Percentiles rank a stretch among this genome's conserved stretches.
Evolutionary conservation across 202 grass and related monocot genomes (phyloP).

Genomic region (Thinopyrum obtusiflorum): DNA sequence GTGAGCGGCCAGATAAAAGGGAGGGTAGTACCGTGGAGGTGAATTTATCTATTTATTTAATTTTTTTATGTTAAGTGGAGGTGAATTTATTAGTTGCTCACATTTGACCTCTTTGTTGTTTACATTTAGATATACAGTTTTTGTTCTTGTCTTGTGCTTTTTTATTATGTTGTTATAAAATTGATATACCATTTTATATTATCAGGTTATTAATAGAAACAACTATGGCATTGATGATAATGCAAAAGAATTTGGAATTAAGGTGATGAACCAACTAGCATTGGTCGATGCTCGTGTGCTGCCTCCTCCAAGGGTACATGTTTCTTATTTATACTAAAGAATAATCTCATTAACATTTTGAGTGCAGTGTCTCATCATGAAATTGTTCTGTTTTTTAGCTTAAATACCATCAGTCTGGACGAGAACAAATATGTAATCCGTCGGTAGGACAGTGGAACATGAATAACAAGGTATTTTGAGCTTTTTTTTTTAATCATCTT

Average conservation of each 20-base stretch:
- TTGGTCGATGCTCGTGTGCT: slow-evolving; percentile 56
- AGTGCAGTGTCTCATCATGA: background rate
- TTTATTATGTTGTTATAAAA: background rate
- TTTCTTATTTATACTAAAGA: background rate
- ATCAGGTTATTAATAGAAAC: slow-evolving; percentile 31
- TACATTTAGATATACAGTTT: background rate
- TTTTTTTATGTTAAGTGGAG: slow-evolving; percentile 25
- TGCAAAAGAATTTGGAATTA: slow-evolving; percentile 55
- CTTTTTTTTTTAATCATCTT: background rate
- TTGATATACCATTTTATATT: slow-evolving; percentile 8
- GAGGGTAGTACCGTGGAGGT: slow-evolving; percentile 53
- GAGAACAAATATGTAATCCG: slow-evolving; percentile 48
- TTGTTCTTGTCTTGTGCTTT: background rate
- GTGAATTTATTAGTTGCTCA: slow-evolving; percentile 31
- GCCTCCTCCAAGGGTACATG: slow-evolving; percentile 42
- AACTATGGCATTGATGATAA: slow-evolving; percentile 27
- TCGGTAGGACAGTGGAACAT: slow-evolving; percentile 69
- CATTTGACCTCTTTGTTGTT: slow-evolving; percentile 11
- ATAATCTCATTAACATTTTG: background rate
- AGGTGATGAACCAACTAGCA: slow-evolving; percentile 35
- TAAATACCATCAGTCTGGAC: slow-evolving; percentile 58
- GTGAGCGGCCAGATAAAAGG: slow-evolving; percentile 48
- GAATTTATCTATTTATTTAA: background rate
- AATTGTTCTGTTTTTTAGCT: slow-evolving; percentile 25
- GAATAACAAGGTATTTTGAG: slow-evolving; percentile 52